Percentiles rank a stretch among this genome's conserved stretches.
Evolutionary conservation across 1,284 basidiomycete species (phyloP).

Genomic region (Austroboletus novae-zelandiae): DNA sequence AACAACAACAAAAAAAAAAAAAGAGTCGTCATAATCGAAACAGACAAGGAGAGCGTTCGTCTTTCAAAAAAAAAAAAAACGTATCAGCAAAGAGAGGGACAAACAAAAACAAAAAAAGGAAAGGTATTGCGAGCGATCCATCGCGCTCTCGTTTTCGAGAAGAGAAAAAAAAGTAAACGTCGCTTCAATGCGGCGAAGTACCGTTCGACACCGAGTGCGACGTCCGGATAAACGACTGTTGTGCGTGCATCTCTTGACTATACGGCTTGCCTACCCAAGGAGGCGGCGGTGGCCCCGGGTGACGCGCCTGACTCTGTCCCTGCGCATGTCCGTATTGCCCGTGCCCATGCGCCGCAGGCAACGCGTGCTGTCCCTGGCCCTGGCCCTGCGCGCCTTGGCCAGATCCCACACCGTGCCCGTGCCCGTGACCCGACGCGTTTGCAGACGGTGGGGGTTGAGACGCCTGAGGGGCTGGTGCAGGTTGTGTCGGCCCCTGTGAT

Average conservation of each 20-base stretch:
- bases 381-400: not conserved
- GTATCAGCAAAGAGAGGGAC: too few relatives aligned
- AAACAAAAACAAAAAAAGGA: too few relatives aligned
- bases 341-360: constrained; percentile 5
- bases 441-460: constrained; percentile 1
- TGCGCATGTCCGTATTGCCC: constrained; percentile 6
- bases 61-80: not conserved
- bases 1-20: too few relatives aligned
- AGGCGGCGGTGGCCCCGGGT: constrained; percentile 35
- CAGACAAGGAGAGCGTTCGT: not conserved
- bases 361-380: not conserved
- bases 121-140: not conserved
- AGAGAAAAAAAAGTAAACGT: not conserved
- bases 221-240: constrained; percentile 59
- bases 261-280: constrained; percentile 46
- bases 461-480: constrained; percentile 1
- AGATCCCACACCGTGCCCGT: not conserved
- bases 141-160: not conserved
- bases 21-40: too few relatives aligned
- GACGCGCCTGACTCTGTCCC: constrained; percentile 8
- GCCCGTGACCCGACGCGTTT: not conserved
- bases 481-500: not conserved
- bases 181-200: constrained; percentile 37
- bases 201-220: constrained; percentile 45
- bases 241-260: constrained; percentile 42